Percentiles rank a stretch among this genome's conserved stretches.
Conservation (phyloP, 768 basidiomycete species). For the Neoboletus brunneissimus region DNA sequence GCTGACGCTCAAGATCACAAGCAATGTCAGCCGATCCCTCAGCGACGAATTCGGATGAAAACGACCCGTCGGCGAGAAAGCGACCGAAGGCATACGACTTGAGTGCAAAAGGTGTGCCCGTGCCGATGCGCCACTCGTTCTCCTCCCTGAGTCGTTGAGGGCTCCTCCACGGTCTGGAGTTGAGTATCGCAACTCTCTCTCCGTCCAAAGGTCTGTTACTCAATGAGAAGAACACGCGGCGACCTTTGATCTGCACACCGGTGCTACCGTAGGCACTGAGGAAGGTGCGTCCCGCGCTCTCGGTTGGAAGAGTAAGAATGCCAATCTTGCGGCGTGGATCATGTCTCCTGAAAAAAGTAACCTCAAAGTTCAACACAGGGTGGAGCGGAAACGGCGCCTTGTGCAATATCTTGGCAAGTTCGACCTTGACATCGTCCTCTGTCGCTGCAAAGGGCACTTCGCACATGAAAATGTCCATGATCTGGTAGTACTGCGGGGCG, state of each 20-base stretch:
- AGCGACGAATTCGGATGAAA: conserved; percentile 32
- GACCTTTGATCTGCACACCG: conserved; percentile 30
- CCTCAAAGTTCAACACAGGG: conserved; percentile 33
- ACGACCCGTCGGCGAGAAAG: conserved; percentile 34
- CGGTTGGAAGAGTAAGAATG: conserved; percentile 31
- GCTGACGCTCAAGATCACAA: conserved; percentile 35
- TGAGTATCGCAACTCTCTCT: conserved; percentile 24
- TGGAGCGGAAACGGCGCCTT: conserved; percentile 31
- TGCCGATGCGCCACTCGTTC: conserved; percentile 20
- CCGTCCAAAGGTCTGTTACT: conserved; percentile 26
- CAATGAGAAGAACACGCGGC: conserved; percentile 14
- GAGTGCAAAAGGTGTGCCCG: conserved; percentile 25
- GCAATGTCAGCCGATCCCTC: conserved; percentile 31
- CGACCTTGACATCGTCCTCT: conserved; percentile 32
- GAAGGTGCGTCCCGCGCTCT: conserved; percentile 21
- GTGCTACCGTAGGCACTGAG: conserved; percentile 24
- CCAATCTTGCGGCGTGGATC: conserved; percentile 26
- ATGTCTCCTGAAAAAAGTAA: conserved; percentile 28
- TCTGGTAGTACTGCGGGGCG: conserved; percentile 1
- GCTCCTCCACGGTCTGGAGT: conserved; percentile 29
- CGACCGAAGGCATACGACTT: conserved; percentile 34
- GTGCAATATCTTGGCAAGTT: conserved; percentile 34
- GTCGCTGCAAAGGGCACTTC: conserved; percentile 28
- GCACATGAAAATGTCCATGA: conserved; percentile 38
- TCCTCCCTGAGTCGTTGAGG: conserved; percentile 25